These are phyloP conservation scores for Paramarasmius palmivorus DNA, from an alignment of 1,284 basidiomycete genomes.

Conservation along the genomic window DNA sequence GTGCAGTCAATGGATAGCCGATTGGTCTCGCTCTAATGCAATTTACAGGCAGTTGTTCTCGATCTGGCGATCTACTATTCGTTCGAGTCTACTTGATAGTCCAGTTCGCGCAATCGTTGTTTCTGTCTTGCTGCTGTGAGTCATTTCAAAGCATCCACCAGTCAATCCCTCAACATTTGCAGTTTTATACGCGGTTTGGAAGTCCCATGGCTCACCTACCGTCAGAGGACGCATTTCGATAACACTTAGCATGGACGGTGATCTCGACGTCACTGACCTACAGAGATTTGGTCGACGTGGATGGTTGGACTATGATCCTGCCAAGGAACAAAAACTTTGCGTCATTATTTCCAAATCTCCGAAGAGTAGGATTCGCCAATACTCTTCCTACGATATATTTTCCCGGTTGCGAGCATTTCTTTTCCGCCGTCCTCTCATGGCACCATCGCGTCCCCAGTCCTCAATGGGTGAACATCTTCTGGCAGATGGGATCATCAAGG, in stretches of 20 bases:
- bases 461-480: not conserved
- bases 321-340: conserved; percentile 1
- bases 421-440: no score
- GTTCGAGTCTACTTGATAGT: conserved; percentile 50
- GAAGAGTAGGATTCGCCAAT: no score
- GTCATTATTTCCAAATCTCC: not conserved
- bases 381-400: no score
- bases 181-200: conserved; percentile 63
- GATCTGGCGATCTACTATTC: conserved; percentile 32
- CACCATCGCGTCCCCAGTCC: not conserved
- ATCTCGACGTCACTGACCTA: conserved; percentile 27
- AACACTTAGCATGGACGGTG: conserved; percentile 45
- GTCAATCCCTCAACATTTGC: conserved; percentile 8
- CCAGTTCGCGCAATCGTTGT: conserved; percentile 54
- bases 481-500: not conserved
- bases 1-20: conserved; percentile 26
- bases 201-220: conserved; percentile 48
- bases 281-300: conserved; percentile 36
- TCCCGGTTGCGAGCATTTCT: no score
- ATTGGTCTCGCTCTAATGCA: not conserved
- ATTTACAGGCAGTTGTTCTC: conserved; percentile 37
- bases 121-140: conserved; percentile 64
- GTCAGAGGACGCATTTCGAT: conserved; percentile 60
- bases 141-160: conserved; percentile 13
- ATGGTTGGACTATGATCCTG: conserved; percentile 57